A percentile compares a stretch with the other conserved stretches of the same genome.
These are phyloP conservation scores for Hymenoscyphus linearis DNA, from an alignment of 2,329 filamentous ascomycete genomes.

Conservation along the genomic window DNA sequence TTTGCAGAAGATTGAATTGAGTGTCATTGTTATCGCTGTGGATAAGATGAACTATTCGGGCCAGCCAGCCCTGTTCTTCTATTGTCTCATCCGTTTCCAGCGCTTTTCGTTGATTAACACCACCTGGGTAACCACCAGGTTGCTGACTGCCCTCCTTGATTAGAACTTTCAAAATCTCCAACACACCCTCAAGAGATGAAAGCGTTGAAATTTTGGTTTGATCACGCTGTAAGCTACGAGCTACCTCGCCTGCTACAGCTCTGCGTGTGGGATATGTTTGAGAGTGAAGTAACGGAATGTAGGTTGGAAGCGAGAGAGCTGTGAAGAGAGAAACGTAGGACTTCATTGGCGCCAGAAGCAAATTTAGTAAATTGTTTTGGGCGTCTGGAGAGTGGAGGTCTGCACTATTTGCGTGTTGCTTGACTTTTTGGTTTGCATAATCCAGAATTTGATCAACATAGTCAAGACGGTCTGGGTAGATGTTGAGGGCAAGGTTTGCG, in stretches of 20 bases:
- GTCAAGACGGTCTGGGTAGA: conserved; percentile 87
- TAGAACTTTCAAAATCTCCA: conserved; percentile 83
- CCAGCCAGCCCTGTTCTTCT: conserved; percentile 96
- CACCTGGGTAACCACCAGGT: conserved; percentile 77
- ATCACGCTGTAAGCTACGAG: conserved; percentile 74
- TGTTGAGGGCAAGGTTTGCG: conserved; percentile 87
- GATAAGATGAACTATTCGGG: conserved; percentile 84
- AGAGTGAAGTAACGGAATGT: conserved; percentile 80
- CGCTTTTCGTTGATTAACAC: conserved; percentile 69
- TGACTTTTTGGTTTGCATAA: conserved; percentile 81
- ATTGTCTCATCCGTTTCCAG: conserved; percentile 94
- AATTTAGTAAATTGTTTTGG: conserved; percentile 81
- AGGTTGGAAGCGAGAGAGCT: conserved; percentile 87
- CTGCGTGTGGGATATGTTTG: conserved; percentile 91
- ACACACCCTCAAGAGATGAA: conserved; percentile 78
- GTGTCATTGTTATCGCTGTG: conserved; percentile 82
- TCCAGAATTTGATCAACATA: conserved; percentile 92
- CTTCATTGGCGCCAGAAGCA: conserved; percentile 86
- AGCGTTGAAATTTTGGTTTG: conserved; percentile 73
- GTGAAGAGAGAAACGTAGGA: conserved; percentile 93
- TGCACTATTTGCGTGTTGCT: conserved; percentile 88
- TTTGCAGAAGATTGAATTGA: conserved; percentile 89
- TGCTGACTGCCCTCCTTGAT: conserved; percentile 89
- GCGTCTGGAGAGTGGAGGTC: conserved; percentile 84
- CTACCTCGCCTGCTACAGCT: conserved; percentile 85